Evolutionary conservation across 2,329 filamentous ascomycete genomes (phyloP).

Genomic region (Microsporum ferrugineum): DNA sequence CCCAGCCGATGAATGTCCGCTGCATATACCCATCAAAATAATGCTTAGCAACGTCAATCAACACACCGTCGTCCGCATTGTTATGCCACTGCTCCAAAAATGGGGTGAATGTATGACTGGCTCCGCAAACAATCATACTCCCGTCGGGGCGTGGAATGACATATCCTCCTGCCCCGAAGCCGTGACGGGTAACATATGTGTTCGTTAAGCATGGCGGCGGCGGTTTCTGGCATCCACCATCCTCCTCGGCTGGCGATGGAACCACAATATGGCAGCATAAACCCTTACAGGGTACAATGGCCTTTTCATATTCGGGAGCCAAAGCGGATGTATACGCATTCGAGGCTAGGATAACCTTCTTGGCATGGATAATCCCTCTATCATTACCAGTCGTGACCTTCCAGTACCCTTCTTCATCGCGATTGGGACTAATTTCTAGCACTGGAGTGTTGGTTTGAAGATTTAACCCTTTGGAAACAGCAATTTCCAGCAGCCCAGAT

Average conservation of each 20-base stretch:
- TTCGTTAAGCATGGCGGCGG: conserved; percentile 25
- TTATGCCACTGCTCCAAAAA: conserved; percentile 36
- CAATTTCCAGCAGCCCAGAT: conserved; percentile 55
- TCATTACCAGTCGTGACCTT: conserved; percentile 47
- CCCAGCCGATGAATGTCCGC: conserved; percentile 27
- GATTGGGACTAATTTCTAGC: conserved; percentile 19
- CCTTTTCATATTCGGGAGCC: conserved; percentile 54
- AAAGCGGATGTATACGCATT: conserved; percentile 76
- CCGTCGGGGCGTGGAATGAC: conserved; percentile 49
- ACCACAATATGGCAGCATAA: conserved; percentile 26
- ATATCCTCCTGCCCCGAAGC: conserved; percentile 51
- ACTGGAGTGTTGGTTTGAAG: conserved; percentile 45
- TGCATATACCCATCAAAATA: conserved; percentile 32
- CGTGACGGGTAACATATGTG: conserved; percentile 53
- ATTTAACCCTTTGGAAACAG: conserved; percentile 38
- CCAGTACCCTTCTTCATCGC: conserved; percentile 37
- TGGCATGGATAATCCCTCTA: conserved; percentile 54
- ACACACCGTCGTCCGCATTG: conserved; percentile 36
- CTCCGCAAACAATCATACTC: conserved; percentile 52
- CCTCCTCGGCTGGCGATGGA: conserved; percentile 9
- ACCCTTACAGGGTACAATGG: conserved; percentile 67
- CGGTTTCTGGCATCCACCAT: conserved; percentile 7
- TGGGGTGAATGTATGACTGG: conserved; percentile 35
- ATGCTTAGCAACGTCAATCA: conserved; percentile 36
- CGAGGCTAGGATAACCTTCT: conserved; percentile 61